Conservation (phyloP, 169 alveolate species). For the Eimeria sp. region DNA sequence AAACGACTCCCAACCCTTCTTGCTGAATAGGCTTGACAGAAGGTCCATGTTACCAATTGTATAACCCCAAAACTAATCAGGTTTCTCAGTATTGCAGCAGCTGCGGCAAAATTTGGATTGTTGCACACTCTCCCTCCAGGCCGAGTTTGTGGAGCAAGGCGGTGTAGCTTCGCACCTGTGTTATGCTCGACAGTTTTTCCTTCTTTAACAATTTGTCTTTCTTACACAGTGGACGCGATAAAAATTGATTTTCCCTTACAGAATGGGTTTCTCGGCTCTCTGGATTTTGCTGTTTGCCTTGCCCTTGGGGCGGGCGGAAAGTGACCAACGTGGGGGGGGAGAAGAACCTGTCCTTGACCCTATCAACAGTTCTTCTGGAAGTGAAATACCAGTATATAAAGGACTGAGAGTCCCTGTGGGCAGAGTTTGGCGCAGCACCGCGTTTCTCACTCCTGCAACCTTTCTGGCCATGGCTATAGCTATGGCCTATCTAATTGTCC, state of each 20-base stretch:
- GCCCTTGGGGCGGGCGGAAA: neutral
- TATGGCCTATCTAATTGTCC: neutral
- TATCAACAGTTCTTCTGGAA: neutral
- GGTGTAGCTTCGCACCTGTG: neutral
- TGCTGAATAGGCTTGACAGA: neutral
- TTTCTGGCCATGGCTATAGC: neutral
- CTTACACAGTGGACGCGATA: neutral
- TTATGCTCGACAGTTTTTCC: neutral
- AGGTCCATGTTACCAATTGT: neutral
- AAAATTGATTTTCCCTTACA: neutral
- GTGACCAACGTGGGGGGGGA: neutral
- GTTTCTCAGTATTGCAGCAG: neutral
- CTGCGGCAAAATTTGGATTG: neutral
- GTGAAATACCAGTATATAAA: neutral
- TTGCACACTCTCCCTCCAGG: neutral
- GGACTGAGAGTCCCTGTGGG: neutral
- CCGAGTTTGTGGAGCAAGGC: neutral
- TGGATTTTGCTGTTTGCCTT: neutral
- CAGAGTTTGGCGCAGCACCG: neutral
- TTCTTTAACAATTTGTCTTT: neutral
- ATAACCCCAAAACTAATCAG: neutral
- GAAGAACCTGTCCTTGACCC: neutral
- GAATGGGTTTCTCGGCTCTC: neutral
- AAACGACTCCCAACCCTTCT: neutral
- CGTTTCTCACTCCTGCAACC: neutral